Conservation (phyloP, 1,139 yeast species). For the Yamadazyma kanchanaburiensis region DNA sequence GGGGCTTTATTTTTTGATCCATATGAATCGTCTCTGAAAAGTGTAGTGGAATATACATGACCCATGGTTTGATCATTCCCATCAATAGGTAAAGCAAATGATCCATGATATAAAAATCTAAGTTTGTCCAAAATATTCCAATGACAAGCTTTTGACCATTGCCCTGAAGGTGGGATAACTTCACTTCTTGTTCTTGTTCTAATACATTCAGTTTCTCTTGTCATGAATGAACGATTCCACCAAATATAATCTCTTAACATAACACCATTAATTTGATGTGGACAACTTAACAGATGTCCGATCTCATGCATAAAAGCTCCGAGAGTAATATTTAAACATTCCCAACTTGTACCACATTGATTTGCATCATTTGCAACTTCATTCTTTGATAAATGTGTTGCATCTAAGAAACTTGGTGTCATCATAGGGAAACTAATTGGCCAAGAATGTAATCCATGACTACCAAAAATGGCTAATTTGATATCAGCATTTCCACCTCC, state of each 20-base stretch:
- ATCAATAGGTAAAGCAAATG: slow-evolving; percentile 72
- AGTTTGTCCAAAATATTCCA: slow-evolving; percentile 85
- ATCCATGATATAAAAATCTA: slow-evolving; percentile 77
- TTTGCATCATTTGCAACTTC: slow-evolving; percentile 88
- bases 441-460: slow-evolving; percentile 91
- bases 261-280: slow-evolving; percentile 86
- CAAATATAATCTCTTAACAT: slow-evolving; percentile 85
- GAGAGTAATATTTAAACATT: slow-evolving; percentile 76
- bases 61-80: slow-evolving; percentile 18
- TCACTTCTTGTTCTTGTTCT: slow-evolving; percentile 43
- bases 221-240: slow-evolving; percentile 78
- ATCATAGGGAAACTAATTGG: slow-evolving; percentile 74
- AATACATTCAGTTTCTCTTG: slow-evolving; percentile 60
- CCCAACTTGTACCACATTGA: slow-evolving; percentile 89
- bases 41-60: slow-evolving; percentile 26
- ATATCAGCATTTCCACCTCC: slow-evolving; percentile 81
- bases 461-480: slow-evolving; percentile 86
- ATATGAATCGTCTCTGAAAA: slow-evolving; percentile 17
- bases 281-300: slow-evolving; percentile 87
- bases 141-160: slow-evolving; percentile 52
- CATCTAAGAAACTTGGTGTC: slow-evolving; percentile 67
- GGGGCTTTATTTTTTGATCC: slow-evolving; percentile 20
- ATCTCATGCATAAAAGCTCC: slow-evolving; percentile 97
- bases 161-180: slow-evolving; percentile 53
- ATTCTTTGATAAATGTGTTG: slow-evolving; percentile 53